Evolutionary conservation across 345 rosid species (phyloP), one percentile per base, ranked within the genome.

Genomic region (Chamaenerion angustifolium): DNA sequence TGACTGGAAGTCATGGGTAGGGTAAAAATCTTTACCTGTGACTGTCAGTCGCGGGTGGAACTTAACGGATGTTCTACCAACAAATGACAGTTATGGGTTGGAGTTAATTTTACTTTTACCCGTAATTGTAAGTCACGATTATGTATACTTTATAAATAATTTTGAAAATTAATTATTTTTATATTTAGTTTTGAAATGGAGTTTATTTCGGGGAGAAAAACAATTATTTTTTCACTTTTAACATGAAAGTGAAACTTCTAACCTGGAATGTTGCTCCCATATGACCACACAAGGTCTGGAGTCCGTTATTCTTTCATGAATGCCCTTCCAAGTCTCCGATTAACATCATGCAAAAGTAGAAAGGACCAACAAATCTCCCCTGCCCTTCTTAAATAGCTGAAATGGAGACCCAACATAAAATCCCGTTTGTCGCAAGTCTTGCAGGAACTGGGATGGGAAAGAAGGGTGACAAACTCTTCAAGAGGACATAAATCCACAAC

Each of bases 341-440:
- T 87, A 31, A 64, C 69, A 56, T 87, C 93, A 0, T 75, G 96
- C 67, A 87, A 77, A 64, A 75, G 72, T 43, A 74, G 87, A 47
- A 87, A 84, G 72, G 93, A 77, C 50, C 61, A 62, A 41, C 95
- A 82, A 56, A 64, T 80, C 23, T 71, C 87, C 59, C 82, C 93
- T 10, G 85, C 82, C 15, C 67, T 40, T 44, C 81, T 92, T 12
- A 82, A 75, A 69, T 96, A 82, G 48, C 64, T 92, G 71, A 83
- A 77, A 65, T 92, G 98, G 98, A 75, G 87, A 56, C 95, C 98
- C 31, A 89, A 92, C 55, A 67, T 82, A 15, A 87, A 71, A 58
- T 80, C 83, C 11, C 85, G 75, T 51, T 78, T 84, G 11, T 68
- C 63, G 67, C 77, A 46, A 72, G 77, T 56, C 96, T 92, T 46